A percentile compares a stretch with the other conserved stretches of the same genome.
Conservation (phyloP, 305 asterid genomes). For the Fraxinus paxiana region DNA sequence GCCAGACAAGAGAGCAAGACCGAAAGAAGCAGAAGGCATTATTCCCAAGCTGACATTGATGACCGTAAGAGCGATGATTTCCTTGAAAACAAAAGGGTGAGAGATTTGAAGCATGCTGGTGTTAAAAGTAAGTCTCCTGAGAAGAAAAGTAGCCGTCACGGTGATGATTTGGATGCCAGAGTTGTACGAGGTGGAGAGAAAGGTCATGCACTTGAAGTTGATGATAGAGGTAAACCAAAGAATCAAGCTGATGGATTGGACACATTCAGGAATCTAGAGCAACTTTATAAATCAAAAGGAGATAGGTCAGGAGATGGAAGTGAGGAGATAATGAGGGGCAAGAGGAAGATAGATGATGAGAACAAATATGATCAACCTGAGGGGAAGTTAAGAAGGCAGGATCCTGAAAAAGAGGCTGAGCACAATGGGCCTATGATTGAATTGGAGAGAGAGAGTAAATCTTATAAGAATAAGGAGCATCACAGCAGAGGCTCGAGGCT, state of each 20-base stretch:
- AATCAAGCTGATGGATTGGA: conserved; percentile 31
- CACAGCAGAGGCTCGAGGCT: conserved; percentile 25
- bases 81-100: conserved; percentile 26
- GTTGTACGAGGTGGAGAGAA: conserved; percentile 29
- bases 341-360: conserved; percentile 42
- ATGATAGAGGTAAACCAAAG: conserved; percentile 29
- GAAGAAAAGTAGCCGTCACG: conserved; percentile 24
- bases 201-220: conserved; percentile 27
- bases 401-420: conserved; percentile 32
- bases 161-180: conserved; percentile 33
- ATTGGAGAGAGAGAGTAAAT: conserved; percentile 26
- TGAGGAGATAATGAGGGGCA: conserved; percentile 32
- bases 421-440: conserved; percentile 17
- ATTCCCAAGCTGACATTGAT: conserved; percentile 21
- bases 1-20: conserved; percentile 25
- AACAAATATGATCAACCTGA: conserved; percentile 34
- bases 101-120: conserved; percentile 21
- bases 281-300: conserved; percentile 35
- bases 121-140: conserved; percentile 24
- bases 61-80: conserved; percentile 17
- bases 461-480: conserved; percentile 31
- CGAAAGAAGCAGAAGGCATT: conserved; percentile 11
- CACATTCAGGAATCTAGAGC: conserved; percentile 50
- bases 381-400: conserved; percentile 42
- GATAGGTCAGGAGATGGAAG: conserved; percentile 36